Conservation (phyloP, 1,139 yeast genomes). For the Groenewaldozyma auringiensis region DNA sequence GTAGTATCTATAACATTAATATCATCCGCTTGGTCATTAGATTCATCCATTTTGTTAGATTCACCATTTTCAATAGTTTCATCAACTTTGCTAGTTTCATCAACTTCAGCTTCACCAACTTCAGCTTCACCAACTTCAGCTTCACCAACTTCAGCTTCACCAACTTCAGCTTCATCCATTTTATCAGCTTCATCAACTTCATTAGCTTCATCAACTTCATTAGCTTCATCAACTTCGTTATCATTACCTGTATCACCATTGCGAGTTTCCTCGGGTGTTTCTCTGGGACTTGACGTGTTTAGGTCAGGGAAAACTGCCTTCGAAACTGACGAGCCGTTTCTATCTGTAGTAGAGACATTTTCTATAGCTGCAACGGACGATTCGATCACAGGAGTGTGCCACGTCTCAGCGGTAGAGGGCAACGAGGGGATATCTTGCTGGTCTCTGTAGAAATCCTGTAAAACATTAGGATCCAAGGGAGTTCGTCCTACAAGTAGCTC, state of each 20-base stretch:
- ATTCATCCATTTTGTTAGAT: neutral
- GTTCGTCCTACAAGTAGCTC: constrained; percentile 48
- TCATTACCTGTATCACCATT: neutral
- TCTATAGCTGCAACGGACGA: constrained; percentile 1
- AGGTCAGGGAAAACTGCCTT: neutral
- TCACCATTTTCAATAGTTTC: constrained; percentile 1
- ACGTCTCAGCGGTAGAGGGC: neutral
- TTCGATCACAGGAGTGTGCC: constrained; percentile 3
- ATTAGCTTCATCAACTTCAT: neutral
- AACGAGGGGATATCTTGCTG: constrained; percentile 6
- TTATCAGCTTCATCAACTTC: constrained; percentile 6
- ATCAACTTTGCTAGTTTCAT: constrained; percentile 5
- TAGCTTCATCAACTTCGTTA: neutral
- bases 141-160: constrained; percentile 4
- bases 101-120: constrained; percentile 4
- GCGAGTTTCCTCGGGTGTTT: neutral
- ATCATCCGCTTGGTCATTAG: no score
- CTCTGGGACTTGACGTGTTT: neutral
- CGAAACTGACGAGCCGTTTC: neutral
- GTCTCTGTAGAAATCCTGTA: constrained; percentile 37
- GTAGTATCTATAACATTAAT: neutral
- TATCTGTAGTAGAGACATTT: neutral
- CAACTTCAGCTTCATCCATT: constrained; percentile 9
- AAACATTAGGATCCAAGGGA: constrained; percentile 36
- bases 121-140: neutral